Percentiles rank a stretch among this genome's conserved stretches.
These are phyloP conservation scores for Francoa sonchifolia DNA, from an alignment of 441 rosid genomes.

Conservation along the genomic window DNA sequence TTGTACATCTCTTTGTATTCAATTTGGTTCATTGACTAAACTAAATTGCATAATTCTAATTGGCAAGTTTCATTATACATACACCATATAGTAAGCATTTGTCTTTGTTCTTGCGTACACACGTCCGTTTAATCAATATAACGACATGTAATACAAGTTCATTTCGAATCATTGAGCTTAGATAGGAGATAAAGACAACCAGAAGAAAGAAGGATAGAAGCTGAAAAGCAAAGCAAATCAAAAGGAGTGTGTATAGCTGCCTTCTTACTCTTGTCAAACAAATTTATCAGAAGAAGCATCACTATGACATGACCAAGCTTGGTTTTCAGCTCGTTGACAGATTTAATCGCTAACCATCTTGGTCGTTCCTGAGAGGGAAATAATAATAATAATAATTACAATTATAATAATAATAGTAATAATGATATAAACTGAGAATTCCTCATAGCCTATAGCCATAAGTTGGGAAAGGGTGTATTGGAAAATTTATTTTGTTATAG, in stretches of 20 bases:
- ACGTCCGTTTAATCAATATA: not conserved
- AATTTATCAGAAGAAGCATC: slow-evolving; percentile 85
- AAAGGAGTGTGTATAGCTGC: slow-evolving; percentile 44
- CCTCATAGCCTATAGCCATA: too few relatives aligned
- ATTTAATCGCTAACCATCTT: slow-evolving; percentile 69
- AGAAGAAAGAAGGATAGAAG: slow-evolving; percentile 63
- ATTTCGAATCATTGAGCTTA: slow-evolving; percentile 50
- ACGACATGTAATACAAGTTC: slow-evolving; percentile 7
- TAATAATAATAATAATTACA: not conserved
- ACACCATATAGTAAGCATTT: not conserved
- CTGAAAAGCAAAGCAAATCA: slow-evolving; percentile 79
- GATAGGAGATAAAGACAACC: slow-evolving; percentile 74
- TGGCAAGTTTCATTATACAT: too few relatives aligned
- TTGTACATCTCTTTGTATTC: too few relatives aligned
- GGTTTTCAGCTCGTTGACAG: slow-evolving; percentile 75
- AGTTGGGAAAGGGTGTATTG: too few relatives aligned
- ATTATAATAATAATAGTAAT: not conserved
- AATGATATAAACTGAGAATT: too few relatives aligned
- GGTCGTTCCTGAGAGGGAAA: slow-evolving; percentile 60
- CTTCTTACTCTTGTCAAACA: slow-evolving; percentile 78
- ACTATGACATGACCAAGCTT: slow-evolving; percentile 95
- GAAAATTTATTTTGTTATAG: not conserved
- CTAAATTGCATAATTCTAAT: too few relatives aligned
- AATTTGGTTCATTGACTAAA: too few relatives aligned
- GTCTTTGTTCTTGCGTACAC: not conserved